A percentile compares a stretch with the other conserved stretches of the same genome.
Evolutionary conservation across 1,284 basidiomycete species (phyloP).

Genomic region (Microbotryomycetes sp.): DNA sequence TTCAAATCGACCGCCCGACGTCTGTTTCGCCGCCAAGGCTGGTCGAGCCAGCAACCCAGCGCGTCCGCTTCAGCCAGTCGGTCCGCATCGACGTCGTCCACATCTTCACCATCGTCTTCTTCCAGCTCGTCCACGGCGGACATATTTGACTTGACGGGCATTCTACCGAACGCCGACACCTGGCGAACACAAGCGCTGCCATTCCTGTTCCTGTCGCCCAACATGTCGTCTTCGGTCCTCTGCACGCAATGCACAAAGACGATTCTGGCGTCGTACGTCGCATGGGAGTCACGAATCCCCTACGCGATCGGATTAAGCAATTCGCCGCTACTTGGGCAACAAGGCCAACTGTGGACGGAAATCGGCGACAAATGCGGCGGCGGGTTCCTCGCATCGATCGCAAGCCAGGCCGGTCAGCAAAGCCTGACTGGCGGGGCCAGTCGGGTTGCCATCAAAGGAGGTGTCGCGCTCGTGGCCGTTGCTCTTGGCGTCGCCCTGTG

Average conservation of each 20-base stretch:
- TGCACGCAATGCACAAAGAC: conserved; percentile 75
- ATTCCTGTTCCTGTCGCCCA: conserved; percentile 66
- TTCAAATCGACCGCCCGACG: background rate
- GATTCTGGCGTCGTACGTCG: conserved; percentile 64
- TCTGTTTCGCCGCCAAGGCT: conserved; percentile 25
- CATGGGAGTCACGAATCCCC: conserved; percentile 59
- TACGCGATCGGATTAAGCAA: conserved; percentile 64
- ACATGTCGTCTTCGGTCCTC: conserved; percentile 49
- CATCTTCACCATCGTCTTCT: conserved; percentile 18
- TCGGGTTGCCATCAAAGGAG: background rate
- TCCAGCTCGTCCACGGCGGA: conserved; percentile 18
- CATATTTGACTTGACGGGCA: conserved; percentile 39
- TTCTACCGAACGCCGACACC: conserved; percentile 59
- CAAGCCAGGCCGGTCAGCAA: conserved; percentile 26
- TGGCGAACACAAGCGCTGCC: conserved; percentile 59
- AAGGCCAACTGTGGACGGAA: conserved; percentile 57
- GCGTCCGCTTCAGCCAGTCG: conserved; percentile 22
- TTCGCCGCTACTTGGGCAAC: conserved; percentile 59
- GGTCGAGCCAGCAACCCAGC: conserved; percentile 32
- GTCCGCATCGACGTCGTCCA: conserved; percentile 12
- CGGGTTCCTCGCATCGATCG: conserved; percentile 28
- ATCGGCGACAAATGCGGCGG: conserved; percentile 48
- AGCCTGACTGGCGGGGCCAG: conserved; percentile 15
- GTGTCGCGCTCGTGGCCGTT: background rate
- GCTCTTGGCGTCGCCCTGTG: background rate